Evolutionary conservation across 345 rosid species (phyloP).

Genomic region (Chamaenerion angustifolium): DNA sequence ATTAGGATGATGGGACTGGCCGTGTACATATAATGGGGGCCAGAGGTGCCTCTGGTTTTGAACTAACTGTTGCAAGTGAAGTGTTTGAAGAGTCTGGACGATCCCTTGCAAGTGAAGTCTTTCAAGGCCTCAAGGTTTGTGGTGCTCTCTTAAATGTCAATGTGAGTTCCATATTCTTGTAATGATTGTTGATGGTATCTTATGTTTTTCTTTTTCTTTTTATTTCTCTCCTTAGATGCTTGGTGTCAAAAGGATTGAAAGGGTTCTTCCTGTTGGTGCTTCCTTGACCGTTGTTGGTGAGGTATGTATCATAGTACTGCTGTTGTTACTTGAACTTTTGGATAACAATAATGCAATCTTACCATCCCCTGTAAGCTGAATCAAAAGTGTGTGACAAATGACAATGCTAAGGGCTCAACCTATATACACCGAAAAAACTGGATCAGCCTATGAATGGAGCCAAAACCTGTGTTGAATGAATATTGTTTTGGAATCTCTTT

Average conservation of each 20-base stretch:
- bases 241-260: slow-evolving; percentile 86
- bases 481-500: no score
- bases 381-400: no score
- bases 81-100: slow-evolving; percentile 91
- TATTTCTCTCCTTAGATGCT: slow-evolving; percentile 46
- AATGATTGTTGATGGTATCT: not conserved
- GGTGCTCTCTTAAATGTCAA: not conserved
- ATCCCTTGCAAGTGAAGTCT: slow-evolving; percentile 84
- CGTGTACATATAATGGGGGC: slow-evolving; percentile 65
- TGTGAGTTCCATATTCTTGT: not conserved
- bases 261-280: slow-evolving; percentile 85
- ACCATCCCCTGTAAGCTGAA: no score
- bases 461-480: no score
- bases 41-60: slow-evolving; percentile 56
- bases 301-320: slow-evolving; percentile 26
- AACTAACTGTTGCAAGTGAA: slow-evolving; percentile 55
- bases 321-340: no score
- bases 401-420: no score
- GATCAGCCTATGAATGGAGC: no score
- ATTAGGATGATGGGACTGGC: slow-evolving; percentile 76
- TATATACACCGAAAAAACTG: no score
- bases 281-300: slow-evolving; percentile 93
- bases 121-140: slow-evolving; percentile 87
- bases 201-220: not conserved
- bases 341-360: no score